These are phyloP conservation scores for Fagus crenata DNA, from an alignment of 306 rosid species.

Conservation along the genomic window DNA sequence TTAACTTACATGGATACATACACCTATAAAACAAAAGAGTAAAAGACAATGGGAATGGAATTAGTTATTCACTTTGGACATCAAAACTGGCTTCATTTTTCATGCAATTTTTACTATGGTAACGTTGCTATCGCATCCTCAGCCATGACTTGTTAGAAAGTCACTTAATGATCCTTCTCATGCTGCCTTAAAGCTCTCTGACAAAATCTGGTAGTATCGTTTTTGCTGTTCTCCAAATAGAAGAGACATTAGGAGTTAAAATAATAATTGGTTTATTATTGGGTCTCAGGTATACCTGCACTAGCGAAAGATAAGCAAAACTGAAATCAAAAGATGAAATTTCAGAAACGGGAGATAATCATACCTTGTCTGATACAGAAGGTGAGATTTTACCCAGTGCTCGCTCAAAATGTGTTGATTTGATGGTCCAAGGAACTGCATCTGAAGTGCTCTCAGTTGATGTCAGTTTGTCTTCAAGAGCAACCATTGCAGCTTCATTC, in stretches of 20 bases:
- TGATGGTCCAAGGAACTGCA: conserved; percentile 17
- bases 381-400: conserved; percentile 40
- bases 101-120: no score
- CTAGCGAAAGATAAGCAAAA: conserved; percentile 6
- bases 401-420: conserved; percentile 36
- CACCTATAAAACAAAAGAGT: background rate
- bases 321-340: no score
- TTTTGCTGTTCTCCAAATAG: conserved; percentile 40
- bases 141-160: background rate
- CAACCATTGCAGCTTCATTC: conserved; percentile 71
- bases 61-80: background rate
- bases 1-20: background rate
- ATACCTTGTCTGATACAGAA: conserved; percentile 42
- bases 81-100: background rate
- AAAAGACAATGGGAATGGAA: background rate
- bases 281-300: background rate
- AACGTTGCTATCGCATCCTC: background rate
- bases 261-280: conserved; percentile 1
- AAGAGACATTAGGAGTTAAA: conserved; percentile 10
- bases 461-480: conserved; percentile 49
- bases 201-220: conserved; percentile 33
- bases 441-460: conserved; percentile 26
- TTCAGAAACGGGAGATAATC: background rate
- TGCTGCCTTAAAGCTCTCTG: conserved; percentile 34
- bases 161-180: conserved; percentile 15